A percentile compares a stretch with the other conserved stretches of the same genome.
These are phyloP conservation scores for Ustilago esculenta DNA, from an alignment of 1,284 basidiomycete species.

Conservation along the genomic window DNA sequence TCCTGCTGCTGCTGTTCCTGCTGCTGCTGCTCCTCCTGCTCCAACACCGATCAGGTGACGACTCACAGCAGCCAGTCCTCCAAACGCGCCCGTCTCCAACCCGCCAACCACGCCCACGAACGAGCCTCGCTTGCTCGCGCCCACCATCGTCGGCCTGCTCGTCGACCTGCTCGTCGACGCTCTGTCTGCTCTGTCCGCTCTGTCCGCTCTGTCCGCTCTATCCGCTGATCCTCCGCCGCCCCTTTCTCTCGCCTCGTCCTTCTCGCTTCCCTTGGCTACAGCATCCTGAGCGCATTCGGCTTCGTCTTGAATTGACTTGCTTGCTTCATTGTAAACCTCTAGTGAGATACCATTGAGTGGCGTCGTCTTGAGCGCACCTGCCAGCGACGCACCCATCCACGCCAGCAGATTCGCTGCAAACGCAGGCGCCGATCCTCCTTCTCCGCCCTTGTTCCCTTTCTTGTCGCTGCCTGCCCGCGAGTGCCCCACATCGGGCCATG, in stretches of 20 bases:
- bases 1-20: background rate
- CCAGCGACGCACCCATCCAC: slow-evolving; percentile 92
- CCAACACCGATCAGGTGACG: slow-evolving; percentile 40
- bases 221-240: too few species aligned
- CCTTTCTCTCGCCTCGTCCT: slow-evolving; percentile 4
- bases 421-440: slow-evolving; percentile 80
- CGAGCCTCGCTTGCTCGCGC: slow-evolving; percentile 39
- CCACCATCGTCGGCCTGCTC: slow-evolving; percentile 21
- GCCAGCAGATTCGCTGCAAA: slow-evolving; percentile 81
- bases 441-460: background rate
- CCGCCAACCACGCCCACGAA: slow-evolving; percentile 57
- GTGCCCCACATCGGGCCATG: slow-evolving; percentile 21
- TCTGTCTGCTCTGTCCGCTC: too few species aligned
- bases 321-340: slow-evolving; percentile 41
- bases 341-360: slow-evolving; percentile 37
- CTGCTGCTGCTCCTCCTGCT: slow-evolving; percentile 3
- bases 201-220: too few species aligned
- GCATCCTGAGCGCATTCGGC: slow-evolving; percentile 1
- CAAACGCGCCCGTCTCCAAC: slow-evolving; percentile 53
- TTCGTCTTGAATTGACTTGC: slow-evolving; percentile 8
- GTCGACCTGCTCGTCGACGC: too few species aligned
- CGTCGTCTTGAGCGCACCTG: slow-evolving; percentile 72
- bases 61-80: slow-evolving; percentile 50
- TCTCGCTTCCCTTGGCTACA: background rate
- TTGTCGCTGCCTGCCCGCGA: slow-evolving; percentile 1